These are phyloP conservation scores for Pseudognaphalium luteoalbum DNA, from an alignment of 129 eudicot species.

Conservation along the genomic window DNA sequence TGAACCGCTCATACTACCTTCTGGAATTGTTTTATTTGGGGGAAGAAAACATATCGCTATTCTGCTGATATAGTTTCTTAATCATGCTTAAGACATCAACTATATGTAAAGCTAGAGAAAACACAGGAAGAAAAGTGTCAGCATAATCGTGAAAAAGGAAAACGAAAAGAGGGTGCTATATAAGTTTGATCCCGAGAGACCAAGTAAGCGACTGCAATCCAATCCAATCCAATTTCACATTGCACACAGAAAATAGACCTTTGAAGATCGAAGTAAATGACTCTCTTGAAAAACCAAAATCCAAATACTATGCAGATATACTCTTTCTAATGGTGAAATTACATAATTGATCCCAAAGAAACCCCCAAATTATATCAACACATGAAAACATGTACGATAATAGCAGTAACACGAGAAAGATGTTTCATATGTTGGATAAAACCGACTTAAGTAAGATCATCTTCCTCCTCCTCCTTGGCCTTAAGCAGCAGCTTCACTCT, in stretches of 20 bases:
- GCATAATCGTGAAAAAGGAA: neutral
- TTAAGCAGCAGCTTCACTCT: conserved; percentile 88
- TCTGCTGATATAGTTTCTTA: too few relatives aligned
- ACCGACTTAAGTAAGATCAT: conserved; percentile 72
- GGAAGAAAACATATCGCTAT: too few relatives aligned
- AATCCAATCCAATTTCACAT: conserved; percentile 12
- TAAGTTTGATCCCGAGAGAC: neutral
- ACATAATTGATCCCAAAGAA: conserved; percentile 18
- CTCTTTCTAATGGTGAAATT: neutral
- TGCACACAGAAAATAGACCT: conserved; percentile 5
- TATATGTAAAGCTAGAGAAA: neutral
- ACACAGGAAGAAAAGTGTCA: neutral
- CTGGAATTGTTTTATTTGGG: too few relatives aligned
- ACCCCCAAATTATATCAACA: conserved; percentile 11
- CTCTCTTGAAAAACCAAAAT: conserved; percentile 13
- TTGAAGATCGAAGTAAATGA: neutral
- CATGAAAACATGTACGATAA: conserved; percentile 10
- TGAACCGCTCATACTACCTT: too few relatives aligned
- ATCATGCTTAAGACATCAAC: neutral
- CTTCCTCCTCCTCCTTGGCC: conserved; percentile 86
- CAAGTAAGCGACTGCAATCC: neutral
- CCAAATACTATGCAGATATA: conserved; percentile 15
- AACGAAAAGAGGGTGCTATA: neutral
- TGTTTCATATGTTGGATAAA: neutral
- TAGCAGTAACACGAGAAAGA: conserved; percentile 5